Conservation (phyloP, 768 basidiomycete genomes). For the Suillus americanus region DNA sequence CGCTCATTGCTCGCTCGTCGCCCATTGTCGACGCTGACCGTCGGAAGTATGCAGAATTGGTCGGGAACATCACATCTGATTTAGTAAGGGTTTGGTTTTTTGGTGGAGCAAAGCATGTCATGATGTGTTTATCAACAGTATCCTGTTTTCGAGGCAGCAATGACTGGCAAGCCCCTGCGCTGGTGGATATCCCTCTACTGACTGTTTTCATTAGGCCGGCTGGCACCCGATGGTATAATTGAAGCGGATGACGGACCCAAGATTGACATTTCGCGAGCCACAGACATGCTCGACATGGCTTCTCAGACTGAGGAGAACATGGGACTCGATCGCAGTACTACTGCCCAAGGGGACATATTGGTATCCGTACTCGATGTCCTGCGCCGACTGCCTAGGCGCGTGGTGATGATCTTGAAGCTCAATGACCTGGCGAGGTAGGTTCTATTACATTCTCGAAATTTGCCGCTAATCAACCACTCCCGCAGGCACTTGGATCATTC, state of each 20-base stretch:
- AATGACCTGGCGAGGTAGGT: constrained; percentile 80
- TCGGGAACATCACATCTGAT: constrained; percentile 88
- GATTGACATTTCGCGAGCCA: constrained; percentile 54
- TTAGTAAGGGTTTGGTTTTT: constrained; percentile 49
- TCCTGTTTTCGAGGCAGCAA: constrained; percentile 91
- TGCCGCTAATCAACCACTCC: background rate
- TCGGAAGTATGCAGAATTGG: constrained; percentile 83
- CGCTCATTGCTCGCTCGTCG: constrained; percentile 76
- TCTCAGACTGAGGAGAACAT: constrained; percentile 75
- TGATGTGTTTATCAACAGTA: constrained; percentile 50
- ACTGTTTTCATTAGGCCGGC: constrained; percentile 44
- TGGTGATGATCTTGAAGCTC: constrained; percentile 80
- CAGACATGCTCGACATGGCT: constrained; percentile 73
- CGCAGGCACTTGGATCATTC: constrained; percentile 77
- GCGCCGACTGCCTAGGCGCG: constrained; percentile 78
- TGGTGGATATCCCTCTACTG: background rate
- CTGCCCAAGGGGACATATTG: constrained; percentile 83
- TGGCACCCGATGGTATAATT: constrained; percentile 67
- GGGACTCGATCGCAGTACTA: constrained; percentile 78
- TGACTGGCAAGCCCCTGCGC: constrained; percentile 57
- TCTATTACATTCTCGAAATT: background rate
- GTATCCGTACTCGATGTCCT: constrained; percentile 86
- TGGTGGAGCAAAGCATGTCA: background rate
- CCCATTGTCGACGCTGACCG: constrained; percentile 64
- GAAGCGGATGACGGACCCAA: constrained; percentile 37